phyloP scores from a whole-genome alignment of 345 rosid genomes.

The Conringia planisiliqua region DNA sequence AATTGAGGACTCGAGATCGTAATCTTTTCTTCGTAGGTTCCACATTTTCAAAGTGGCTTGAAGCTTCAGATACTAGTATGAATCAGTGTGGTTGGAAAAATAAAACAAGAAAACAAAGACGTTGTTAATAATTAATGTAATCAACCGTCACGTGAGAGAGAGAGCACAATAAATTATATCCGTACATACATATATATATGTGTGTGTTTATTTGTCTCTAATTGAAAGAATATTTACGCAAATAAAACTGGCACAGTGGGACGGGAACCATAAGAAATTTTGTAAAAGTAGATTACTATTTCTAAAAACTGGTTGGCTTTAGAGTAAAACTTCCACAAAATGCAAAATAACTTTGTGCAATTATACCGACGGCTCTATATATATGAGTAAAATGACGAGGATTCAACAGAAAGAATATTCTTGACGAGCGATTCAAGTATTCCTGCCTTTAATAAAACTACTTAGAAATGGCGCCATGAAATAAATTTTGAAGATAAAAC shows the following conservation, averaged over 20 bases:
- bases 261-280: neutral
- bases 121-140: constrained; percentile 1
- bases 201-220: neutral
- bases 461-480: neutral
- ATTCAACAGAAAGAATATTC: neutral
- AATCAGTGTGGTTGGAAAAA: neutral
- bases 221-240: neutral
- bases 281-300: neutral
- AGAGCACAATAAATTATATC: neutral
- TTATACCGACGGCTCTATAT: neutral
- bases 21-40: neutral
- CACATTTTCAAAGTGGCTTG: neutral
- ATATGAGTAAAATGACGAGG: neutral
- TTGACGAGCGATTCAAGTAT: neutral
- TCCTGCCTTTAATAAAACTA: neutral
- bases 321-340: constrained; percentile 5
- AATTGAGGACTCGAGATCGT: neutral
- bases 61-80: neutral
- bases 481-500: neutral
- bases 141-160: constrained; percentile 16
- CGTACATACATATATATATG: neutral
- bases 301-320: constrained; percentile 12
- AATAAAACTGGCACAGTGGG: constrained; percentile 7
- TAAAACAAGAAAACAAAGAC: neutral
- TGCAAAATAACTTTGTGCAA: neutral